A percentile compares a stretch with the other conserved stretches of the same genome.
Evolutionary conservation across 2,329 filamentous ascomycete genomes (phyloP).

Genomic region (Hymenoscyphus infarciens): DNA sequence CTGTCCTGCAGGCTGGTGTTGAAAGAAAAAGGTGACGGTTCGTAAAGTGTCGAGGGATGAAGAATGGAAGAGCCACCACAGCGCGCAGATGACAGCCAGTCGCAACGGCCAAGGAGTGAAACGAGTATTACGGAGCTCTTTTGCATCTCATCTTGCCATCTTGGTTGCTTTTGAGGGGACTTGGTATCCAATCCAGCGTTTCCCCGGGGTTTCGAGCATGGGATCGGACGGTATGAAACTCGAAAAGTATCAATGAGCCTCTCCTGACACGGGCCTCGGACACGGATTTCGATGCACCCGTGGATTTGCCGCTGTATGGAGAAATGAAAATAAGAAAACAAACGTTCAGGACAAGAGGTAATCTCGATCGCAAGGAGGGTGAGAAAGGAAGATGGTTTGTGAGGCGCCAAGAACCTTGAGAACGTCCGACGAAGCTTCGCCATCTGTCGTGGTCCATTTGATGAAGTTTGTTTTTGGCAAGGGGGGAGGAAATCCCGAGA

Average conservation of each 20-base stretch:
- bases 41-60: constrained; percentile 1
- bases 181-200: background rate
- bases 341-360: background rate
- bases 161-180: background rate
- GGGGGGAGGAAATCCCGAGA: background rate
- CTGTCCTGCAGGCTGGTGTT: constrained; percentile 21
- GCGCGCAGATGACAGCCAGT: background rate
- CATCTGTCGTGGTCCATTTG: background rate
- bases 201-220: constrained; percentile 3
- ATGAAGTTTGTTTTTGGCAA: background rate
- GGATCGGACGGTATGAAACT: constrained; percentile 13
- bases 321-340: background rate
- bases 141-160: constrained; percentile 10
- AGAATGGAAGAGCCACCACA: constrained; percentile 1
- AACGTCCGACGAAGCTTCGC: background rate
- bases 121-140: constrained; percentile 4
- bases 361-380: background rate
- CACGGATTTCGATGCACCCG: background rate
- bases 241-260: constrained; percentile 9
- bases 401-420: background rate
- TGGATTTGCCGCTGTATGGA: background rate
- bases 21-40: constrained; percentile 8
- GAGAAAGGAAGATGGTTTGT: background rate
- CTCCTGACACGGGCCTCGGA: constrained; percentile 13
- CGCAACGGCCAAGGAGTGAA: background rate